Evolutionary conservation across 352 stramenopile species (phyloP).

Genomic region (Pythium aristosporum): DNA sequence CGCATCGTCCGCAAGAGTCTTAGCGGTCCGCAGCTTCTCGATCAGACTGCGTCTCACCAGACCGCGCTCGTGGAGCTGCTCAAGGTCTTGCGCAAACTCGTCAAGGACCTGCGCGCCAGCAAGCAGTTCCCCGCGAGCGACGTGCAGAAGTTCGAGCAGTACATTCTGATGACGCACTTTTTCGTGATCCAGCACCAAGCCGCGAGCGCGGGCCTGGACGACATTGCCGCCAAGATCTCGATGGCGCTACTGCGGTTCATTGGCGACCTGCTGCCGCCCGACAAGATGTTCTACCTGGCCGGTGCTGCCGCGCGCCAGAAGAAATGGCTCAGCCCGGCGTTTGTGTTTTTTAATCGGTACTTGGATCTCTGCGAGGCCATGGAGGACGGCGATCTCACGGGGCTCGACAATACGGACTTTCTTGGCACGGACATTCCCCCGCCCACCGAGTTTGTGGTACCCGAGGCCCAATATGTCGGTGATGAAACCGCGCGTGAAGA

Average conservation of each 20-base stretch:
- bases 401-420: conserved; percentile 94
- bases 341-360: conserved; percentile 95
- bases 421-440: conserved; percentile 90
- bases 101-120: conserved; percentile 64
- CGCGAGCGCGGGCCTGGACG: conserved; percentile 49
- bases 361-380: conserved; percentile 94
- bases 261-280: conserved; percentile 72
- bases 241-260: conserved; percentile 91
- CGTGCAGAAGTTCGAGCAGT: conserved; percentile 76
- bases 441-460: conserved; percentile 72
- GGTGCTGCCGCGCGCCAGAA: conserved; percentile 76
- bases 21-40: conserved; percentile 40
- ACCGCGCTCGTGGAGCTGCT: conserved; percentile 63
- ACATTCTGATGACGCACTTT: conserved; percentile 76
- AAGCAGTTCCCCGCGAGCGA: conserved; percentile 54
- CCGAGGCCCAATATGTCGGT: conserved; percentile 71
- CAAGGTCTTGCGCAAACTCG: conserved; percentile 45
- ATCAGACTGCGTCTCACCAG: conserved; percentile 46
- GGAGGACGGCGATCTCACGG: conserved; percentile 82
- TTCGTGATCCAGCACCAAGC: conserved; percentile 75
- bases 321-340: conserved; percentile 91
- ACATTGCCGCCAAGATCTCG: conserved; percentile 74
- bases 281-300: conserved; percentile 95
- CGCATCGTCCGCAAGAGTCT: conserved; percentile 56
- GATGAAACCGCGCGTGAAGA: conserved; percentile 90